Percentiles rank a stretch among this genome's conserved stretches.
phyloP scores from a whole-genome alignment of 1,284 basidiomycete species.

The Trichosporon asahii region DNA sequence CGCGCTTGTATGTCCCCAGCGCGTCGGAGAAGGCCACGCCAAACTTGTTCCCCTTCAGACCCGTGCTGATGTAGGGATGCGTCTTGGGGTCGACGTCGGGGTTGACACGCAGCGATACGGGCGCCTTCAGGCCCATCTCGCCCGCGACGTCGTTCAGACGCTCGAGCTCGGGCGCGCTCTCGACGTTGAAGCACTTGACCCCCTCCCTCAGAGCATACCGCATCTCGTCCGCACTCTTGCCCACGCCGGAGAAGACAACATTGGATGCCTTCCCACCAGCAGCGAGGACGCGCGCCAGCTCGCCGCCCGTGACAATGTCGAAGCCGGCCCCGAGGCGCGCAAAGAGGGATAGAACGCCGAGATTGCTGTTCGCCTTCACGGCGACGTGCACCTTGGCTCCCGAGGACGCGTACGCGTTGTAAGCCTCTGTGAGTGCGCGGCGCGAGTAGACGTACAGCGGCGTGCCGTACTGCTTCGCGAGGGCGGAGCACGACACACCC shows the following conservation, averaged over 20 bases:
- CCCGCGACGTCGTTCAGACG: constrained; percentile 11
- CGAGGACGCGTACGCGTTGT: background rate
- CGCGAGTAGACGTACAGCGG: constrained; percentile 22
- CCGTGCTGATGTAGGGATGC: constrained; percentile 16
- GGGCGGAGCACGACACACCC: constrained; percentile 6
- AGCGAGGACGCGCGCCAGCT: constrained; percentile 17
- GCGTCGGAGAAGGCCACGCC: constrained; percentile 12
- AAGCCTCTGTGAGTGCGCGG: constrained; percentile 8
- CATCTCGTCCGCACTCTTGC: constrained; percentile 16
- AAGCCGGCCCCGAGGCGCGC: constrained; percentile 17
- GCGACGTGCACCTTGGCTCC: constrained; percentile 16
- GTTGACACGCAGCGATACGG: constrained; percentile 13
- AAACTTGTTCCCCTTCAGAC: constrained; percentile 20
- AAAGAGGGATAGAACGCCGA: constrained; percentile 15
- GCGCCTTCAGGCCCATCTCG: constrained; percentile 1
- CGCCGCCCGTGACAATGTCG: constrained; percentile 18
- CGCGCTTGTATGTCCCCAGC: background rate
- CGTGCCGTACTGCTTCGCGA: constrained; percentile 12
- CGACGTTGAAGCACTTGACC: constrained; percentile 23
- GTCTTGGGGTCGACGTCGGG: constrained; percentile 19
- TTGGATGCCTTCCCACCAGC: constrained; percentile 11
- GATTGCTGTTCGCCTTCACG: constrained; percentile 20
- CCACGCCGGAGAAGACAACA: constrained; percentile 18
- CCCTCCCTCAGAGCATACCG: constrained; percentile 9
- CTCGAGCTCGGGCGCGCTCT: constrained; percentile 15